These are phyloP conservation scores for Diophrys sp. DNA, from an alignment of 73 alveolate genomes.

Conservation along the genomic window DNA sequence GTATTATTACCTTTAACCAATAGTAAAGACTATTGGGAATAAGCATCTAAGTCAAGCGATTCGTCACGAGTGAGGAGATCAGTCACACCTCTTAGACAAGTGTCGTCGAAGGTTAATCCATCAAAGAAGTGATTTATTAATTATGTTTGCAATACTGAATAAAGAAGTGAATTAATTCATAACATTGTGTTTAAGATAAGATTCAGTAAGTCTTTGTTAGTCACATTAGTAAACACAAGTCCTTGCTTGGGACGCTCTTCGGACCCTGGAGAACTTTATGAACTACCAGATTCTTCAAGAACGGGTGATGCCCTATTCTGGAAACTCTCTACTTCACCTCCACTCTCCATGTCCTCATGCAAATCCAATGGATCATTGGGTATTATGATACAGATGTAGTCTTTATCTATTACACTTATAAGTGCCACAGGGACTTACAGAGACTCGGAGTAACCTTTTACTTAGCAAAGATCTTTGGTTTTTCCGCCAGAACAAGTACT, in stretches of 20 bases:
- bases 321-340: background rate
- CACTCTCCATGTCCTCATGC: background rate
- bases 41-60: too few species aligned
- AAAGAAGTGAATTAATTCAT: background rate
- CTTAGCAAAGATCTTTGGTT: background rate
- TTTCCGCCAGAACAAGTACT: background rate
- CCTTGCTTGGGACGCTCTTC: background rate
- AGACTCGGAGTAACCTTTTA: background rate
- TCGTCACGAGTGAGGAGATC: background rate
- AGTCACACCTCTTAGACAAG: background rate
- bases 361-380: background rate
- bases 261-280: background rate
- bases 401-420: too few species aligned
- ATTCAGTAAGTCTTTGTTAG: background rate
- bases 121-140: background rate
- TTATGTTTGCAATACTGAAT: background rate
- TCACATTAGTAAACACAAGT: background rate
- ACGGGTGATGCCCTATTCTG: background rate
- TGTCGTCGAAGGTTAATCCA: too few species aligned
- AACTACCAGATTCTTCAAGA: background rate
- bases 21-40: conserved; percentile 5
- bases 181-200: background rate
- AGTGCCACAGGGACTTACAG: too few species aligned
- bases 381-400: background rate
- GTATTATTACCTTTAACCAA: conserved; percentile 34